Percentiles rank a stretch among this genome's conserved stretches.
Conservation (phyloP, 345 rosid species). For the Salix dunnii region DNA sequence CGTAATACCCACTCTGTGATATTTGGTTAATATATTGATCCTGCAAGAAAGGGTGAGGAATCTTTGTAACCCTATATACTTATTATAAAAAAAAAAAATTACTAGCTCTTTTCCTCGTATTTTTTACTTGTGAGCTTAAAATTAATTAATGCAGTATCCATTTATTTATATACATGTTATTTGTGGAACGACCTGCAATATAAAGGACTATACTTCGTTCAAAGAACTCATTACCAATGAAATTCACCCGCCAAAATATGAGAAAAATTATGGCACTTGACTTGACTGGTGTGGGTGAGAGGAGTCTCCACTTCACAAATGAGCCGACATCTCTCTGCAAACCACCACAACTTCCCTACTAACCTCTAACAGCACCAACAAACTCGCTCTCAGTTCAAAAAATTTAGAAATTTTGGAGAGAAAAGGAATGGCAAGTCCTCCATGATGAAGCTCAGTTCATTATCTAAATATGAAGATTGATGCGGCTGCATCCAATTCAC, state of each 20-base stretch:
- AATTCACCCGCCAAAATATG: too few relatives aligned
- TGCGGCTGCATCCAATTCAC: not conserved
- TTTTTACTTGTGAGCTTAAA: too few relatives aligned
- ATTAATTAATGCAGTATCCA: too few relatives aligned
- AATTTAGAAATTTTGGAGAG: slow-evolving; percentile 63
- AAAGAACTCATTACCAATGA: too few relatives aligned
- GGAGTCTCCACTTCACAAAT: not conserved
- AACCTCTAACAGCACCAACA: slow-evolving; percentile 6
- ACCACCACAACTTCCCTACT: not conserved
- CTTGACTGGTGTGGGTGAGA: not conserved
- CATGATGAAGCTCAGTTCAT: slow-evolving; percentile 11
- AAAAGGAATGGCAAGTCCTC: slow-evolving; percentile 39
- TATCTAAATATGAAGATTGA: not conserved
- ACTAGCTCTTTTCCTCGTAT: too few relatives aligned
- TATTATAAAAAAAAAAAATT: too few relatives aligned
- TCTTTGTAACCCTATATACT: too few relatives aligned
- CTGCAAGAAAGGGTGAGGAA: not conserved
- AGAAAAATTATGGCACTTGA: too few relatives aligned
- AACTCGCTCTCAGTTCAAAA: slow-evolving; percentile 8
- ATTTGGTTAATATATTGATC: not conserved
- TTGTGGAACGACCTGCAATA: too few relatives aligned
- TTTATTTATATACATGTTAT: too few relatives aligned
- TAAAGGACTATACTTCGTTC: too few relatives aligned
- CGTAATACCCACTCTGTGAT: not conserved
- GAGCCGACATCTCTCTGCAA: not conserved